Evolutionary conservation across 2,329 filamentous ascomycete genomes (phyloP).

Genomic region (Periconia digitata): DNA sequence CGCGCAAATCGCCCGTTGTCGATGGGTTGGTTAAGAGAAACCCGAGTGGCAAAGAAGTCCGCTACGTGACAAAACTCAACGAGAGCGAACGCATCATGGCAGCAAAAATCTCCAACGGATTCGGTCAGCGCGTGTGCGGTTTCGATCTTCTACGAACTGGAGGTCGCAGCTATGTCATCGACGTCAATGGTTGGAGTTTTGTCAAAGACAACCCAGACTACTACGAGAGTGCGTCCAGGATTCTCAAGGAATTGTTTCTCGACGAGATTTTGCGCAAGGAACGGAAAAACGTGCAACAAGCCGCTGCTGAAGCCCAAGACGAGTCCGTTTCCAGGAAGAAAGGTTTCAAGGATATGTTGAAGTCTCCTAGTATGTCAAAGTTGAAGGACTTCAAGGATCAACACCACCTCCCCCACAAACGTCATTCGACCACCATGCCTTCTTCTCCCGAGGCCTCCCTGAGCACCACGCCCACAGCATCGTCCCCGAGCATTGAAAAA

Average conservation of each 20-base stretch:
- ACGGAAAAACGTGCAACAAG: constrained; percentile 45
- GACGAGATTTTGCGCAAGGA: constrained; percentile 69
- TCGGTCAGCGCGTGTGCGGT: constrained; percentile 92
- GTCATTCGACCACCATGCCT: constrained; percentile 38
- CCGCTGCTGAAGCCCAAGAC: constrained; percentile 38
- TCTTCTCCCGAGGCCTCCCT: constrained; percentile 51
- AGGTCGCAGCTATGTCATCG: constrained; percentile 94
- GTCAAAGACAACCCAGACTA: constrained; percentile 99
- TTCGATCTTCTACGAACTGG: constrained; percentile 89
- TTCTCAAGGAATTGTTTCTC: constrained; percentile 85
- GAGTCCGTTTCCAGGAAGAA: constrained; percentile 34
- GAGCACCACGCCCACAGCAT: constrained; percentile 46
- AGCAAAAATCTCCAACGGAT: constrained; percentile 83
- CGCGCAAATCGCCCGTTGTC: constrained; percentile 93
- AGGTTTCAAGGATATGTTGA: constrained; percentile 61
- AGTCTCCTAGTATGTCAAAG: constrained; percentile 66
- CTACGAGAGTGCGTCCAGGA: constrained; percentile 86
- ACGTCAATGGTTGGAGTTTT: constrained; percentile 99
- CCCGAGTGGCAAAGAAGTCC: constrained; percentile 93
- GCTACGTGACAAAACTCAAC: constrained; percentile 86
- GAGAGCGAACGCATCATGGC: constrained; percentile 83
- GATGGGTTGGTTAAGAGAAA: constrained; percentile 95
- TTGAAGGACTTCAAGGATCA: constrained; percentile 56
- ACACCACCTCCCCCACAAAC: constrained; percentile 41
- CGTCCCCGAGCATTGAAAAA: constrained; percentile 48